Evolutionary conservation across 1,284 basidiomycete species (phyloP).

Genomic region (Sutorius eximius): DNA sequence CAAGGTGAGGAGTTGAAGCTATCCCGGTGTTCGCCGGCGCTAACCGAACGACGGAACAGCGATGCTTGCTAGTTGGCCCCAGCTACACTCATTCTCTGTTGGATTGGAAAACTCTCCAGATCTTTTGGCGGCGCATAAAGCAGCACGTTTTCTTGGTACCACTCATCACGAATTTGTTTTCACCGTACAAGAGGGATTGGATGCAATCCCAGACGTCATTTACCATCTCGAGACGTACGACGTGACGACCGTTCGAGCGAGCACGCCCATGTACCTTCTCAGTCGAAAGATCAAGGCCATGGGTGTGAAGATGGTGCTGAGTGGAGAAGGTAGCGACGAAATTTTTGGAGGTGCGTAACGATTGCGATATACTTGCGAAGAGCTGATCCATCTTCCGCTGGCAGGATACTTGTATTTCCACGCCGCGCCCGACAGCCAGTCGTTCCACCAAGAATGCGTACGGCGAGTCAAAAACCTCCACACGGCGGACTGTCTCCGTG

Average conservation of each 20-base stretch:
- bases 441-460: constrained; percentile 96
- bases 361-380: background rate
- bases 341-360: constrained; percentile 80
- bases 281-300: constrained; percentile 99
- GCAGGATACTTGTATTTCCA: constrained; percentile 99
- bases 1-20: constrained; percentile 44
- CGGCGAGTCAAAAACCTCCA: constrained; percentile 97
- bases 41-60: constrained; percentile 37
- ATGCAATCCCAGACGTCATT: constrained; percentile 97
- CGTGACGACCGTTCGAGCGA: constrained; percentile 97
- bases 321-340: constrained; percentile 97
- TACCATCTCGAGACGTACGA: constrained; percentile 99
- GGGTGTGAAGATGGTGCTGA: constrained; percentile 99
- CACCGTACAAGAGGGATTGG: constrained; percentile 97
- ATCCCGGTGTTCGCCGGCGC: background rate
- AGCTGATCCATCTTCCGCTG: constrained; percentile 1
- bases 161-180: constrained; percentile 98
- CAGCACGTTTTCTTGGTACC: constrained; percentile 92
- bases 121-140: constrained; percentile 91
- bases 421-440: constrained; percentile 85
- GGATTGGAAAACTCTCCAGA: constrained; percentile 96
- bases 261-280: constrained; percentile 96
- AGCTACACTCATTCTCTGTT: constrained; percentile 97
- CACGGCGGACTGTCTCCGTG: constrained; percentile 95
- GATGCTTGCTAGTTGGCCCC: constrained; percentile 89